Evolutionary conservation across 75 land plant species (phyloP).

Genomic region (Isoetes taiwanensis): DNA sequence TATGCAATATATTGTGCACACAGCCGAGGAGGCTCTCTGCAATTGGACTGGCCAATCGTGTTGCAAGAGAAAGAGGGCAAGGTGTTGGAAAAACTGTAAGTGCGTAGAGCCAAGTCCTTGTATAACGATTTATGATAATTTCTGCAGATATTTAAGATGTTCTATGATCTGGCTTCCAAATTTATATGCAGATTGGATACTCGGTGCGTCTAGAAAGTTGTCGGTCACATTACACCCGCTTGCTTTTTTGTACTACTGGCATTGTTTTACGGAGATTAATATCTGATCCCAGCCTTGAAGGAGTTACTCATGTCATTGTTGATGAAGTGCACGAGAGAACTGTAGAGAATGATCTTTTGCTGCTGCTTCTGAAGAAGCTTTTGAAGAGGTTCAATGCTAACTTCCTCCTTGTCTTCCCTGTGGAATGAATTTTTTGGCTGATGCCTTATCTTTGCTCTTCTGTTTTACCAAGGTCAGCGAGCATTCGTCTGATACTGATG

Average conservation of each 20-base stretch:
- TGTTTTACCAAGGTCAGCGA: constrained; percentile 8
- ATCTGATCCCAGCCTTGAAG: constrained; percentile 3
- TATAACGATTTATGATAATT: background rate
- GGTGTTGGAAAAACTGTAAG: background rate
- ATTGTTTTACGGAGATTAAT: background rate
- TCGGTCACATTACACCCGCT: background rate
- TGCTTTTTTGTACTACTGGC: background rate
- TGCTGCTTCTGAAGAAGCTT: constrained; percentile 13
- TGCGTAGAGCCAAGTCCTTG: too few relatives aligned
- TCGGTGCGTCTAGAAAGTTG: constrained; percentile 5
- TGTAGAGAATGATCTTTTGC: constrained; percentile 19
- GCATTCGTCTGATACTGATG: constrained; percentile 24
- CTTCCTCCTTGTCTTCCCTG: background rate
- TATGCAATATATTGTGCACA: background rate
- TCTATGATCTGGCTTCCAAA: too few relatives aligned
- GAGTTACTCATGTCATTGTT: constrained; percentile 1
- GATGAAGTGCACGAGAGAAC: constrained; percentile 22
- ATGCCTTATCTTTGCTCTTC: background rate
- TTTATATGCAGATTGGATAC: constrained; percentile 1
- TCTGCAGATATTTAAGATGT: background rate
- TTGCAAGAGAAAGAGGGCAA: background rate
- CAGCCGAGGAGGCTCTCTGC: background rate
- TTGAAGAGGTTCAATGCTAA: constrained; percentile 5
- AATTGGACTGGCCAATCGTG: background rate
- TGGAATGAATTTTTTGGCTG: background rate